Evolutionary conservation across 1,139 yeast genomes (phyloP).

Genomic region (Saccharomyces hybrid): DNA sequence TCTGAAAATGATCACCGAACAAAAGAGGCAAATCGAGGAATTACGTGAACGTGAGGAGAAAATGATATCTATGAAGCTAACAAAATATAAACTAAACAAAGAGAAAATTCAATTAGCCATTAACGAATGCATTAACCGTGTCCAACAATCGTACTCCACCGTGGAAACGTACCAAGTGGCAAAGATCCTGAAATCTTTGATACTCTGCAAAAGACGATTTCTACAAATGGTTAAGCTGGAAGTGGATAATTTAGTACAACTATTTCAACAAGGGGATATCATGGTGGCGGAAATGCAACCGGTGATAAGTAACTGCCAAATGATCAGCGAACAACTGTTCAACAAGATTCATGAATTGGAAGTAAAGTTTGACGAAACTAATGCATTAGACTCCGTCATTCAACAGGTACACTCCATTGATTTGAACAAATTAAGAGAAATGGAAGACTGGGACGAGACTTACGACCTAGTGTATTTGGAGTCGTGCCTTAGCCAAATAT

Average conservation of each 20-base stretch:
- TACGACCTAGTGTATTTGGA: slow-evolving; percentile 39
- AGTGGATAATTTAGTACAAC: slow-evolving; percentile 30
- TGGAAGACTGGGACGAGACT: slow-evolving; percentile 47
- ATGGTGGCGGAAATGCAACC: slow-evolving; percentile 4
- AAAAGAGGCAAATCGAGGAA: slow-evolving; percentile 68
- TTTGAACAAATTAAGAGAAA: slow-evolving; percentile 40
- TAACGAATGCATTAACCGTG: slow-evolving; percentile 38
- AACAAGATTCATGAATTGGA: slow-evolving; percentile 47
- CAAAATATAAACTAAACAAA: slow-evolving; percentile 31
- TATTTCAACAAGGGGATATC: not conserved
- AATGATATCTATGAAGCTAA: slow-evolving; percentile 36
- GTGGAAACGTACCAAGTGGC: slow-evolving; percentile 43
- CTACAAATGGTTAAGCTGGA: slow-evolving; percentile 40
- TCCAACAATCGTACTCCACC: slow-evolving; percentile 36
- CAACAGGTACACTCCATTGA: slow-evolving; percentile 39
- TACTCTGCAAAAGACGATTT: slow-evolving; percentile 52
- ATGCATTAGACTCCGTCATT: slow-evolving; percentile 45
- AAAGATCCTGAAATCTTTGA: slow-evolving; percentile 36
- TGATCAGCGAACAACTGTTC: slow-evolving; percentile 18
- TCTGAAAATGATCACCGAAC: slow-evolving; percentile 77
- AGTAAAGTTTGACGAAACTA: slow-evolving; percentile 40
- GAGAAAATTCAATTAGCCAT: slow-evolving; percentile 37
- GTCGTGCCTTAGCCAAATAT: slow-evolving; percentile 37
- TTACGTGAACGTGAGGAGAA: slow-evolving; percentile 49
- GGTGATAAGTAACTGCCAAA: slow-evolving; percentile 1